Base-by-base conservation (phyloP, 2,329 filamentous ascomycete genomes). In the Cercospora citrullina region DNA sequence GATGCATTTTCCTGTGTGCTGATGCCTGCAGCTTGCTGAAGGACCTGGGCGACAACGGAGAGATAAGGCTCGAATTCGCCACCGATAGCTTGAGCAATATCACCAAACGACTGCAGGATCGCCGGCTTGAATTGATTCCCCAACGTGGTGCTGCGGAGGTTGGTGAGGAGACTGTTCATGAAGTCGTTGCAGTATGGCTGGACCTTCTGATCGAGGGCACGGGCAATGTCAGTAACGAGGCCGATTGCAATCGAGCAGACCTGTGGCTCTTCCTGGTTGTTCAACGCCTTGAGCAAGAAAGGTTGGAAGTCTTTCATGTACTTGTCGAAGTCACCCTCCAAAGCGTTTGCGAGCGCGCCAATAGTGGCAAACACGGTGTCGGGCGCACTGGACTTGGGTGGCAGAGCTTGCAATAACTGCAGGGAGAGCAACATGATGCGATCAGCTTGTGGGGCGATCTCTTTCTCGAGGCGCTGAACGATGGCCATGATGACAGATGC, bases 101-200 rank as follows among this genome's bases (percentile, higher is more conserved):
- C 95, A 68, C 95, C 95, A 77, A 99, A 99, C 79, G 93, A 97
- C 81, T 98, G 94, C 65, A 99, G 87, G 72, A 99, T 99, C 30
- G 95, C 93, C 55, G 95, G 95, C 87, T 98, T 98, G 83, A 98
- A 96, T 81, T 97, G 93, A 81, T 98, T 97, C 73, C 91, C 91
- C 64, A 96, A 86, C n/a, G 90, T 87, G 12, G 91, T 89, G 81
- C 92, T 96, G 88, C 93, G 78, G 51, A 99, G 84, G 81, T 97
- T 96, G 84, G 93, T 94, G 71, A 99, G 87, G 67, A 99, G 85
- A 79, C 95, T 91, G 85, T 99, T 99, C 95, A 99, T 99, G 80
- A 98, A 97, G 72, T 90, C 88, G 77, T 99, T 95, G 81, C 95
- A 99, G 85, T 91, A 98, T 66, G 94, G 95, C 82, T 96, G 92